Evolutionary conservation across 129 eudicot species (phyloP), one percentile per base, ranked within the genome.

Genomic region (Oenanthe sinensis): DNA sequence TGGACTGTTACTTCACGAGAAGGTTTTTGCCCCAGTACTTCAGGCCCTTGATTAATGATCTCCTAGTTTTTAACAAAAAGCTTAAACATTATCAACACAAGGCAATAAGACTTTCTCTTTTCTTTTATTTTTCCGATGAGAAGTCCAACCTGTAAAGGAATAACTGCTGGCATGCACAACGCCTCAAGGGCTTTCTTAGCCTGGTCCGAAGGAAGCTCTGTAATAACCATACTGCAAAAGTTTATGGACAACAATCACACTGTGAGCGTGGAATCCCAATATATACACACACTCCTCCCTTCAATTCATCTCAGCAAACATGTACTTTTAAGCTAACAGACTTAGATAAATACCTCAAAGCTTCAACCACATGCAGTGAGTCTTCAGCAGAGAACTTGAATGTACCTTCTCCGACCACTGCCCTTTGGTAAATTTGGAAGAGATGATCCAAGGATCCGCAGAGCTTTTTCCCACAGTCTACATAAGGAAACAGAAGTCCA

Each of bases 1-100:
- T 96, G 99, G 88, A 92, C 93, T 40, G 99, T 96, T 76, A 96
- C 85, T 79, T 96, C 99, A 78, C 97, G 97, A 76, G 97, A 92
- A 48, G 89, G 82, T 81, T 84, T 96, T 80, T 96, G 97, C 77
- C 97, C 96, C 85, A 96, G 79, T 47, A 78, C 85, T 75, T 83
- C 47, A 52, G 97, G 95, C 47, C 99, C 99, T 84, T 96, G 97
- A 90, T 90, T 89, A 26, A 90, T 84, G 63, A 92, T 88, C 43
- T 90, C 99, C 99, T 96, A 91, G 80, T 88, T 74, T 75, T 83
- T 49, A 74, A 86, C 47, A 84, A 24, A 77, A n/a, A 52, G 54
- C 60, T 77, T 81, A 75, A 81, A 79, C 40, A 74, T 74, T 75
- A 47, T 48, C 62, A 70, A 58, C 13, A 10, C 43, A 62, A 80